These are phyloP conservation scores for Chlamydomonas asymmetrica DNA, from an alignment of 139 green algal genomes.

Conservation along the genomic window DNA sequence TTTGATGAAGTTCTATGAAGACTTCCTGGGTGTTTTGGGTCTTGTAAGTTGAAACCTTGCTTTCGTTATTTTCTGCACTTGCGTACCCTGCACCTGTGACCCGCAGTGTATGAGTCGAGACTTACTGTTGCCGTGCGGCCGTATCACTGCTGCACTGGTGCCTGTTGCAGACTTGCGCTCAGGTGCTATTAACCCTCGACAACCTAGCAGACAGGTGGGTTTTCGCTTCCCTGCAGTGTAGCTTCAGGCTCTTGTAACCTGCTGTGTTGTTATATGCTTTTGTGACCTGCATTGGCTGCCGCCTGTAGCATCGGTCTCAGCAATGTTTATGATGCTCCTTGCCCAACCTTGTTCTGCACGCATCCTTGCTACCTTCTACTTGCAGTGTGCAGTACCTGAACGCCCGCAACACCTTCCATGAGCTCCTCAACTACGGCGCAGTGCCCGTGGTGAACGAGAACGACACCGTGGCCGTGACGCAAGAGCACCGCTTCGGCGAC, in stretches of 20 bases:
- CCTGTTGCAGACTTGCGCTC: constrained; percentile 68
- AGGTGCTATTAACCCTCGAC: constrained; percentile 92
- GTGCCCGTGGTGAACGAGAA: constrained; percentile 97
- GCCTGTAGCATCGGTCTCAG: no score
- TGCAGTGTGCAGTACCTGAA: constrained; percentile 93
- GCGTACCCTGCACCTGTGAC: not conserved
- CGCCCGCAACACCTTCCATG: constrained; percentile 88
- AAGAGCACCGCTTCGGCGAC: constrained; percentile 92
- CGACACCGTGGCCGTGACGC: constrained; percentile 87
- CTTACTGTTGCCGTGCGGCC: not conserved
- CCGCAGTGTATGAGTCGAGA: not conserved
- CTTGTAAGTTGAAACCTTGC: constrained; percentile 53
- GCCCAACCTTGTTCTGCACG: no score
- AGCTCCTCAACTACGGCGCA: constrained; percentile 78
- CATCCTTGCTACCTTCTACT: no score
- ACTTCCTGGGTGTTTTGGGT: constrained; percentile 82
- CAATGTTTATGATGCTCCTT: no score
- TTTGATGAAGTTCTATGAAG: constrained; percentile 92
- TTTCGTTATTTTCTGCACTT: not conserved
- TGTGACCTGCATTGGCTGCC: no score
- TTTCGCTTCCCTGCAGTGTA: no score
- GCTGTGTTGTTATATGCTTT: no score
- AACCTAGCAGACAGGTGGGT: constrained; percentile 81
- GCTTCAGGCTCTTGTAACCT: no score
- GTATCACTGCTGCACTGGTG: not conserved